Evolutionary conservation across 768 basidiomycete genomes (phyloP).

Genomic region (Dictyophora rubrovolvata): DNA sequence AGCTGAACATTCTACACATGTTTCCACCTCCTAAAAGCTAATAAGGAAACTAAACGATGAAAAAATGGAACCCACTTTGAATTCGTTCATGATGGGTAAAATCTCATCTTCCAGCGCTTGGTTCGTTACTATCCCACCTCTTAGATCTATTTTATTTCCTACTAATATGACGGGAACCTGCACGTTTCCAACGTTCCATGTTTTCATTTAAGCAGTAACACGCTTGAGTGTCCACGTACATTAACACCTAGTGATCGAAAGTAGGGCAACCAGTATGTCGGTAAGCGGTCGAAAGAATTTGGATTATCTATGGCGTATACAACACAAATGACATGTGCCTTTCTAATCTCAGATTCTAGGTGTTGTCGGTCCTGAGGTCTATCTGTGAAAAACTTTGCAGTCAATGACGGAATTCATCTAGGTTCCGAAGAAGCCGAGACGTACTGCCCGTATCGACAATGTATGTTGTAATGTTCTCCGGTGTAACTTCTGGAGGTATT

Average conservation of each 20-base stretch:
- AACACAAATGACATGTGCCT: conserved; percentile 96
- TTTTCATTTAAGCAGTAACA: background rate
- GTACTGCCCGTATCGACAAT: conserved; percentile 95
- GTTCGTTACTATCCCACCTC: conserved; percentile 89
- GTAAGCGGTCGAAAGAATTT: conserved; percentile 92
- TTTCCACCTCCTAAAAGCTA: conserved; percentile 82
- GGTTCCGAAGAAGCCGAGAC: conserved; percentile 19
- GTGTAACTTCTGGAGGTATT: conserved; percentile 93
- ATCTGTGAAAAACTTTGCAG: conserved; percentile 36
- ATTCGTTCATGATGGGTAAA: conserved; percentile 94
- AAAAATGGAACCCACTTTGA: conserved; percentile 57
- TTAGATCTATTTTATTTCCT: conserved; percentile 95
- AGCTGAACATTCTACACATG: conserved; percentile 96
- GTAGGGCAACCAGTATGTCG: conserved; percentile 95
- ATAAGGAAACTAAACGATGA: background rate
- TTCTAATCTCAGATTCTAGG: conserved; percentile 89
- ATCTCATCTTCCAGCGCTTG: conserved; percentile 93
- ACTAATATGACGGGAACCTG: conserved; percentile 95
- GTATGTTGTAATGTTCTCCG: conserved; percentile 95
- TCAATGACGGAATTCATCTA: conserved; percentile 7
- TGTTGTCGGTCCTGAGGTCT: conserved; percentile 77
- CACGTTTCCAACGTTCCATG: conserved; percentile 7
- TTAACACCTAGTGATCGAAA: conserved; percentile 95
- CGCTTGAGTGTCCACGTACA: conserved; percentile 33
- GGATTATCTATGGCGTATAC: conserved; percentile 97